Evolutionary conservation across 2,329 filamentous ascomycete species (phyloP).

Genomic region (Cylindrodendrum hubeiense): DNA sequence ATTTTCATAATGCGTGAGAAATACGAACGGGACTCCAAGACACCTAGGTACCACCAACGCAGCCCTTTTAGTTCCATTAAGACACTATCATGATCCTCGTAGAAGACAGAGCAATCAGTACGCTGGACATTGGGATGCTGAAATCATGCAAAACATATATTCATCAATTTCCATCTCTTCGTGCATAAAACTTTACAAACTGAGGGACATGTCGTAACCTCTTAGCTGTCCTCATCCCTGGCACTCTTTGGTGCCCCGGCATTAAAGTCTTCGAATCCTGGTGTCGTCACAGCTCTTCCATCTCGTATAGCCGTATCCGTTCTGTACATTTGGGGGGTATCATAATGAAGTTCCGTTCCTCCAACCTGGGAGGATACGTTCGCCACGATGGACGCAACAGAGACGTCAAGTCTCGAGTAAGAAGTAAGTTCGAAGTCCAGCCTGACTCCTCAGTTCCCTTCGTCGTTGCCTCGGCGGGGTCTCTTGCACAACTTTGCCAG

Average conservation of each 20-base stretch:
- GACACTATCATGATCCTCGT: too few relatives aligned
- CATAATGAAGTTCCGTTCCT: slow-evolving; percentile 1
- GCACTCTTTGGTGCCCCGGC: neutral
- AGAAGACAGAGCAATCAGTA: neutral
- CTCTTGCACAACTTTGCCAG: neutral
- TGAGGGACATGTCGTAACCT: too few relatives aligned
- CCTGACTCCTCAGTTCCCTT: neutral
- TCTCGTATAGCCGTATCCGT: neutral
- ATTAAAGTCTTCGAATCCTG: neutral
- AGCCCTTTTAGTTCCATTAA: too few relatives aligned
- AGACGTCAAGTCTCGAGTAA: neutral
- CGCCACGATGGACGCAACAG: neutral
- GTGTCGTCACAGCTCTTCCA: neutral
- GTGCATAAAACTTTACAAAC: neutral
- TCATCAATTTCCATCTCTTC: neutral
- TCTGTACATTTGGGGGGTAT: slow-evolving; percentile 8
- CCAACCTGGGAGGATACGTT: slow-evolving; percentile 1
- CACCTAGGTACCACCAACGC: too few relatives aligned
- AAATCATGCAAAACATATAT: neutral
- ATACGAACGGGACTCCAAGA: too few relatives aligned
- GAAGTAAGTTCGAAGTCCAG: neutral
- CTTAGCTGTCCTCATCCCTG: neutral
- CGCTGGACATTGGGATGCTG: too few relatives aligned
- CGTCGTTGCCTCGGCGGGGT: neutral
- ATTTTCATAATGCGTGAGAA: too few relatives aligned